Evolutionary conservation across 1,284 basidiomycete genomes (phyloP), one percentile per base, ranked within the genome.

Genomic region (Cronartium ribicola): DNA sequence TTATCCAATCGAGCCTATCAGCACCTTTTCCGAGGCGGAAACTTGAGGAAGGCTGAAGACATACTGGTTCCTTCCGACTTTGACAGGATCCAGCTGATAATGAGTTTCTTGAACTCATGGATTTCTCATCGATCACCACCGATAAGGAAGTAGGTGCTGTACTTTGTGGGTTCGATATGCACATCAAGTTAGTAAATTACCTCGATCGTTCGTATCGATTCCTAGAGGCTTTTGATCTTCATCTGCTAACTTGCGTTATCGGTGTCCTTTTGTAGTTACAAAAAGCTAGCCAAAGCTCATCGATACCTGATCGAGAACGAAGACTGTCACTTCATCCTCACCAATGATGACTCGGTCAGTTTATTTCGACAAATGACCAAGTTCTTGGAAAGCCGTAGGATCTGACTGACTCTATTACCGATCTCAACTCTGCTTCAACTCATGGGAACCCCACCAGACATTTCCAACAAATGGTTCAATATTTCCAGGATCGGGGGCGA

Each of bases 221-320:
- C 39, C 59, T n/a, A 55, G 22, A 48, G 20, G 55, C 10, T 20
- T 59, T 57, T 44, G 2, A 17, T 62, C 20, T 37, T 37, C 14
- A 39, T 66, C 55, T 48, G 20, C 13, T 55, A 36, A 57, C 37
- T 76, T 77, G 22, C 71, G 17, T n/a, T 48, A 17, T 37, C 48
- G n/a, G 46, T 76, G 5, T 5, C 76, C 68, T 71, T 75, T 77
- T 84, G 92, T 82, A 95, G 91, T 82, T 98, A 98, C 83, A 91
- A 90, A 76, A 98, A 97, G 83, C 85, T 94, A 63, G 90, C 90
- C 37, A 96, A 95, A 82, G 94, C 94, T 4, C 94, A 90, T 83
- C 89, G 91, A 79, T 95, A 97, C 82, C 85, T 98, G 65, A 87
- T 86, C 57, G 85, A 86, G 17, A 90, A 93, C 82, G 85, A 88